A percentile compares a stretch with the other conserved stretches of the same genome.
These are phyloP conservation scores for Pleodorina starrii DNA, from an alignment of 139 green algal genomes.

Conservation along the genomic window DNA sequence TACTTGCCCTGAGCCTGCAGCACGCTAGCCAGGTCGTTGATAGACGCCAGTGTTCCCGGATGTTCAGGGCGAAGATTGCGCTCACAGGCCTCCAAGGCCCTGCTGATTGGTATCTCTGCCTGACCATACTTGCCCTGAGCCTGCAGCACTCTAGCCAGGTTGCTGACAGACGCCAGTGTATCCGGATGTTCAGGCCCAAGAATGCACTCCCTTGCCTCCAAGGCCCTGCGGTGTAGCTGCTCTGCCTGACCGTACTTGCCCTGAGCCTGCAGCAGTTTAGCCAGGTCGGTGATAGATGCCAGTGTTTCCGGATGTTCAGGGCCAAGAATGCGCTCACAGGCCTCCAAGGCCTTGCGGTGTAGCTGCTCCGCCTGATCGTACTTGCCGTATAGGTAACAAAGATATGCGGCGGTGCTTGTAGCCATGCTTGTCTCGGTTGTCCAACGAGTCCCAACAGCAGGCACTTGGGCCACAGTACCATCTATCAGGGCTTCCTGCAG, in stretches of 20 bases:
- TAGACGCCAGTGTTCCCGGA: not conserved
- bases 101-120: not conserved
- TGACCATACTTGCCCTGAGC: not conserved
- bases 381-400: not conserved
- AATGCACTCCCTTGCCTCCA: no score
- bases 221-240: no score
- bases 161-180: no score
- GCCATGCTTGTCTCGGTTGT: not conserved
- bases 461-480: not conserved
- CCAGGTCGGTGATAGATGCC: not conserved
- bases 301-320: not conserved
- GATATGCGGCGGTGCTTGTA: not conserved
- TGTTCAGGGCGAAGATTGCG: not conserved
- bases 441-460: not conserved
- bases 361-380: not conserved
- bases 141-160: not conserved
- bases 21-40: no score
- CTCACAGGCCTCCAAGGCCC: not conserved
- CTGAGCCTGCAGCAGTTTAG: no score
- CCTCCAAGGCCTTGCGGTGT: not conserved
- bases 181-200: no score
- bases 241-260: no score
- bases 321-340: not conserved
- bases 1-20: no score
- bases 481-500: not conserved